These are phyloP conservation scores for Teratosphaeriaceae sp. DNA, from an alignment of 2,329 filamentous ascomycete species.

Conservation along the genomic window DNA sequence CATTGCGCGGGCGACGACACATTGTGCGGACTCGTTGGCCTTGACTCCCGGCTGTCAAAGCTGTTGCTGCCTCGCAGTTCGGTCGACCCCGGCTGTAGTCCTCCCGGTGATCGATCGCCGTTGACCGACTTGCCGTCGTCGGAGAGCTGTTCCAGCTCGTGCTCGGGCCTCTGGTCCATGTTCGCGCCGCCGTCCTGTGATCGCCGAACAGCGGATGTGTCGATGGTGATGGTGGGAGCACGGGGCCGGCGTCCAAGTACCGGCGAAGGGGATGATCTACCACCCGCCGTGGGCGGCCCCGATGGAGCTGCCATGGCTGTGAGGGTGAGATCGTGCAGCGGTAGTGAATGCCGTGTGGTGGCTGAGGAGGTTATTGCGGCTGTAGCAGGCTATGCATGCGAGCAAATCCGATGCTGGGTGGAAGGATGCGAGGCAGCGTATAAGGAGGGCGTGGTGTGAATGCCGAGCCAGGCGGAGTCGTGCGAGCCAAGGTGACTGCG, in stretches of 20 bases:
- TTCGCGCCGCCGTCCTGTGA: conserved; percentile 29
- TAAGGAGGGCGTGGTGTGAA: not conserved
- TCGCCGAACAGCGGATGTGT: conserved; percentile 43
- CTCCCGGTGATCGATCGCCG: conserved; percentile 12
- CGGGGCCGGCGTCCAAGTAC: conserved; percentile 23
- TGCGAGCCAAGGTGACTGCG: not conserved
- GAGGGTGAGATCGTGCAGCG: not conserved
- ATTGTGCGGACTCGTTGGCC: conserved; percentile 62
- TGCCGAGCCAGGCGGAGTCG: conserved; percentile 1
- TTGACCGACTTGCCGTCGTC: conserved; percentile 21
- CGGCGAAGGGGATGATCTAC: conserved; percentile 9
- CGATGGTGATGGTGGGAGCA: conserved; percentile 47
- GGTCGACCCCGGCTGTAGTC: conserved; percentile 21
- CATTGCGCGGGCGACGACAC: conserved; percentile 56
- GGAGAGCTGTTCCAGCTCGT: conserved; percentile 26
- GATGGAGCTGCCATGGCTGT: conserved; percentile 5
- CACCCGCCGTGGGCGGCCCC: conserved; percentile 1
- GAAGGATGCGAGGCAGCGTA: conserved; percentile 2
- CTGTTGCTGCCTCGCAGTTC: conserved; percentile 52
- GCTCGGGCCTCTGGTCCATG: conserved; percentile 25
- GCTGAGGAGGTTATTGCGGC: not conserved
- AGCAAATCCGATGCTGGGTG: not conserved
- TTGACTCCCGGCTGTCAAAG: conserved; percentile 58
- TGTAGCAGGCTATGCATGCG: conserved; percentile 4
- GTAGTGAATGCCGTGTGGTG: not conserved